Percentiles rank a stretch among this genome's conserved stretches.
phyloP scores from a whole-genome alignment of 148 eudicot species.

The Cornus suecica region DNA sequence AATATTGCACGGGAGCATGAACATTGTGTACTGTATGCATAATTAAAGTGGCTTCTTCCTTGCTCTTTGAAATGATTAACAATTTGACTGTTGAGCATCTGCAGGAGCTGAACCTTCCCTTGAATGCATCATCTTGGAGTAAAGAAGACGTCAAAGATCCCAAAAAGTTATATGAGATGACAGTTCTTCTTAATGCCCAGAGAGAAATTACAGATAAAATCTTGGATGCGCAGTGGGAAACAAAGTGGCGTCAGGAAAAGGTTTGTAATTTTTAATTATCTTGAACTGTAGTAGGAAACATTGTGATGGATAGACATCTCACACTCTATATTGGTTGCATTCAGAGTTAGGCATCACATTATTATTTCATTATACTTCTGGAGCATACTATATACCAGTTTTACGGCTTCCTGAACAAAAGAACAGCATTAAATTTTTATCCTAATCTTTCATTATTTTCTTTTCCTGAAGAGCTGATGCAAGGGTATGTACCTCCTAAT shows the following conservation, averaged over 20 bases:
- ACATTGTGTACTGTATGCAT: neutral
- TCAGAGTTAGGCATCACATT: neutral
- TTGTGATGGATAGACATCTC: too few relatives aligned
- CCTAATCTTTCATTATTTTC: neutral
- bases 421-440: neutral
- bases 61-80: neutral
- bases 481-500: neutral
- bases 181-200: conserved; percentile 84
- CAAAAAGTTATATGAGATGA: conserved; percentile 79
- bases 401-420: neutral
- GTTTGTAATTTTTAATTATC: conserved; percentile 26
- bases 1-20: neutral
- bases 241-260: conserved; percentile 87
- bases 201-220: conserved; percentile 75
- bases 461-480: neutral
- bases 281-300: too few relatives aligned
- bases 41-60: neutral
- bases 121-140: conserved; percentile 79
- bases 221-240: conserved; percentile 88
- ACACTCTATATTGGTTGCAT: too few relatives aligned
- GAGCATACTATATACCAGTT: neutral
- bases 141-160: conserved; percentile 89
- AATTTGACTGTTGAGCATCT: conserved; percentile 14
- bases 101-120: conserved; percentile 80
- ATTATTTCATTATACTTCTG: too few relatives aligned